Base-by-base conservation (phyloP, 148 eudicot genomes). In the Chenopodium formosanum region DNA sequence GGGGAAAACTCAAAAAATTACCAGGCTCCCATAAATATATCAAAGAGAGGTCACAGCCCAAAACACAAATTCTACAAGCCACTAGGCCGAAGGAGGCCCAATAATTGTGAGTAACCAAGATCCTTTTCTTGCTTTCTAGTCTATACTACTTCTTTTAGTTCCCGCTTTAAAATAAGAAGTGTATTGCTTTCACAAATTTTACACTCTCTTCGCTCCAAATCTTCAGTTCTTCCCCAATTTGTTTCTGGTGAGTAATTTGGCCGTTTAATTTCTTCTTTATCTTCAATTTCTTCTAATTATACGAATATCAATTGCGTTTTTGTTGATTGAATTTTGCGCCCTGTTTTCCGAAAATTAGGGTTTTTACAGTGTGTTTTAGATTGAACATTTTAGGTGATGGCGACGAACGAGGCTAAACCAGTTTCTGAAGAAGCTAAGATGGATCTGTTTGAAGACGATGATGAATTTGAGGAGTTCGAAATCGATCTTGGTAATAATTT, bases 401-500 rank as follows among this genome's bases (percentile, higher is more conserved):
- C 89, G 76, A 85, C 84, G 56, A 89, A 83, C 70, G 87, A 89
- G 72, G 80, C 89, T 34, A 90, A 90, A 77, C 80, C 90, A 3
- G 82, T 88, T 14, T 58, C 90, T 9, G 91, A 91, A 83, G 97
- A 89, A 70, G 88, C 89, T 0, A 93, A 91, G 84, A 90, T 89
- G 81, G 97, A 93, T 83, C 85, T 93, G 23, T 93, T 93, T 66
- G 97, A 93, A 82, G 93, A 93, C 74, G 97, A 93, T 81, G 97
- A 93, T 80, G 94, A 93, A 81, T 93, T 93, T 11, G 97, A 91
- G 81, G 97, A 93, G 91, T 93, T 93, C 67, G 93, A 90, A 77
- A 89, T 93, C 65, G 90, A 85, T 85, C 85, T 83, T 84, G 94
- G 93, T 93, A 82, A 72, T 50, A 8, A 1, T 71, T 44, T 46